A percentile compares a stretch with the other conserved stretches of the same genome.
Conservation (phyloP, 2,329 filamentous ascomycete species). For the Penicillium thymicola region DNA sequence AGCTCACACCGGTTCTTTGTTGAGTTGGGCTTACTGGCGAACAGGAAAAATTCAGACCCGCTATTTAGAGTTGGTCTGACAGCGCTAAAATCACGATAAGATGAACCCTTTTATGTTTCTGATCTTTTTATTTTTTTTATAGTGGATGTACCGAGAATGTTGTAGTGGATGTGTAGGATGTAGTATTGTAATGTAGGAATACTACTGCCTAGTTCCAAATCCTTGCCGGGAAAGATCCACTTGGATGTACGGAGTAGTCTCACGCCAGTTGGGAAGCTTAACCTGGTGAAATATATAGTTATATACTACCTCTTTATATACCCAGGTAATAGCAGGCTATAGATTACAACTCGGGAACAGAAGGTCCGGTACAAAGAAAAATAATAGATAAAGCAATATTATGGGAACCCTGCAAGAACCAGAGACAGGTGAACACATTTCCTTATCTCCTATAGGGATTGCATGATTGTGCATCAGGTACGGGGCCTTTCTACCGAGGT, state of each 20-base stretch:
- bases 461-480: slow-evolving; percentile 2
- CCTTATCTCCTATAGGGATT: background rate
- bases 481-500: background rate
- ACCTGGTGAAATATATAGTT: background rate
- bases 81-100: slow-evolving; percentile 24
- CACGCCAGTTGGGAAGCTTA: background rate
- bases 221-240: background rate
- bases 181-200: background rate
- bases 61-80: slow-evolving; percentile 25
- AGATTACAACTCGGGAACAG: background rate
- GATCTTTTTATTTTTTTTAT: too few relatives aligned
- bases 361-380: background rate
- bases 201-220: background rate
- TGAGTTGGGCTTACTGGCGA: background rate
- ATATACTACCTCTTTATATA: background rate
- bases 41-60: slow-evolving; percentile 7
- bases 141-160: background rate
- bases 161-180: background rate
- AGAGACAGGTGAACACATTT: background rate
- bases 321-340: background rate
- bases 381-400: background rate
- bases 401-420: background rate
- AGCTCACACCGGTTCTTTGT: slow-evolving; percentile 22
- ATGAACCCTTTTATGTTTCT: slow-evolving; percentile 10
- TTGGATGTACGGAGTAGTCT: background rate